A percentile compares a stretch with the other conserved stretches of the same genome.
Evolutionary conservation across 2,329 filamentous ascomycete genomes (phyloP).

Genomic region (Taxawa tesnikishii): DNA sequence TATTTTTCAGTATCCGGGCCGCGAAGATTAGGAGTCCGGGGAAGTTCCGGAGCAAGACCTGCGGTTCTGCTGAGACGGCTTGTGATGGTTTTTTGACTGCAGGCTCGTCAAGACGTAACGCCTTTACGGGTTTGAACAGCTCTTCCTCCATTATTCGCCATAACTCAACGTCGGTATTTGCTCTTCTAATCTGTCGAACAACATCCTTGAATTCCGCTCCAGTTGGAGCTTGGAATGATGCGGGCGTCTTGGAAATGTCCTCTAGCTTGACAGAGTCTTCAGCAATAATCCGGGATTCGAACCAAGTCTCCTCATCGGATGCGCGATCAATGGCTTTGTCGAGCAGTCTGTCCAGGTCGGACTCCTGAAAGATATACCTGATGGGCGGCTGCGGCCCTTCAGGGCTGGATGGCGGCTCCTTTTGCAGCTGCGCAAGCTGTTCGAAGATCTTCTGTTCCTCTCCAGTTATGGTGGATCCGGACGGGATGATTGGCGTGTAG

Average conservation of each 20-base stretch:
- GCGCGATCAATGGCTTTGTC: background rate
- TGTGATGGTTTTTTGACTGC: background rate
- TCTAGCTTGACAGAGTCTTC: background rate
- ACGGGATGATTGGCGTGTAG: background rate
- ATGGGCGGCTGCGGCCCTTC: background rate
- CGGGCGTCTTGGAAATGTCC: constrained; percentile 1
- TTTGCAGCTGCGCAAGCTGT: constrained; percentile 1
- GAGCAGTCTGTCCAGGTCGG: background rate
- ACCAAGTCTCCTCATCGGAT: background rate
- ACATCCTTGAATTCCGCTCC: constrained; percentile 39
- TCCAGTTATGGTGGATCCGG: constrained; percentile 8
- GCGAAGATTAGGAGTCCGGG: constrained; percentile 47
- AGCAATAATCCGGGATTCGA: too few species aligned
- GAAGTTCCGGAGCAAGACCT: constrained; percentile 50
- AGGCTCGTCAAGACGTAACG: constrained; percentile 7
- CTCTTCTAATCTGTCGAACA: constrained; percentile 40
- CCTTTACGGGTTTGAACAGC: constrained; percentile 38
- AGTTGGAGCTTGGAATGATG: background rate
- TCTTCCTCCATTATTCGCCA: constrained; percentile 56
- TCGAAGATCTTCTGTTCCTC: constrained; percentile 7
- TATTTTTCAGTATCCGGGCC: constrained; percentile 42
- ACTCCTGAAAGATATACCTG: too few species aligned
- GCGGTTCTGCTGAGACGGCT: background rate
- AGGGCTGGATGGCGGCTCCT: background rate
- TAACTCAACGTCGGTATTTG: constrained; percentile 49